phyloP scores from a whole-genome alignment of 768 basidiomycete genomes.

The Trametes coccinea region DNA sequence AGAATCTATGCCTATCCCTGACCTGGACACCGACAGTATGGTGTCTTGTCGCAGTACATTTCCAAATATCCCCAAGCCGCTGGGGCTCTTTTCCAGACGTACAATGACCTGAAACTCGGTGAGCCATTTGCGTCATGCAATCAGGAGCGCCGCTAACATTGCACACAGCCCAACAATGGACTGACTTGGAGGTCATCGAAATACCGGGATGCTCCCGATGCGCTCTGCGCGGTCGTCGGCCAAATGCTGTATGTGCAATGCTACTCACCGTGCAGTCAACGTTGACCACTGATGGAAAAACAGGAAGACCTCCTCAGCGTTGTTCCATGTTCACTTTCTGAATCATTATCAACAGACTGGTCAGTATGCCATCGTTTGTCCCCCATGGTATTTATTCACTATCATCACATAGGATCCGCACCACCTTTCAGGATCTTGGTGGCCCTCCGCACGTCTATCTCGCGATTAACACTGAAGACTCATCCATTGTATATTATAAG shows the following conservation, averaged over 20 bases:
- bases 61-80: slow-evolving; percentile 63
- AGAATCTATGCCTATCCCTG: background rate
- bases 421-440: slow-evolving; percentile 50
- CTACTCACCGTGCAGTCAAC: no score
- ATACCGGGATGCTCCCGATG: slow-evolving; percentile 52
- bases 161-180: slow-evolving; percentile 69
- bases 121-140: slow-evolving; percentile 9
- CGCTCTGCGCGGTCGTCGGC: slow-evolving; percentile 59
- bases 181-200: slow-evolving; percentile 61
- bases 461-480: slow-evolving; percentile 74
- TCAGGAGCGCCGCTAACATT: background rate
- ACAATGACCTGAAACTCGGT: slow-evolving; percentile 74
- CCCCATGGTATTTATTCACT: background rate
- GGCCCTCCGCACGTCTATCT: slow-evolving; percentile 56
- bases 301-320: slow-evolving; percentile 51
- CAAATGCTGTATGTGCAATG: slow-evolving; percentile 43
- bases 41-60: slow-evolving; percentile 47
- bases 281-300: background rate
- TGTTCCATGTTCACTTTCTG: slow-evolving; percentile 68
- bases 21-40: slow-evolving; percentile 38
- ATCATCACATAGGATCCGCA: slow-evolving; percentile 47
- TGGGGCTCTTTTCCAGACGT: slow-evolving; percentile 68
- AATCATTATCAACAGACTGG: slow-evolving; percentile 66
- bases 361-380: background rate
- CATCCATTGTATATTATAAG: slow-evolving; percentile 85